Evolutionary conservation across 2,329 filamentous ascomycete species (phyloP).

Genomic region (Penicillium oxalicum): DNA sequence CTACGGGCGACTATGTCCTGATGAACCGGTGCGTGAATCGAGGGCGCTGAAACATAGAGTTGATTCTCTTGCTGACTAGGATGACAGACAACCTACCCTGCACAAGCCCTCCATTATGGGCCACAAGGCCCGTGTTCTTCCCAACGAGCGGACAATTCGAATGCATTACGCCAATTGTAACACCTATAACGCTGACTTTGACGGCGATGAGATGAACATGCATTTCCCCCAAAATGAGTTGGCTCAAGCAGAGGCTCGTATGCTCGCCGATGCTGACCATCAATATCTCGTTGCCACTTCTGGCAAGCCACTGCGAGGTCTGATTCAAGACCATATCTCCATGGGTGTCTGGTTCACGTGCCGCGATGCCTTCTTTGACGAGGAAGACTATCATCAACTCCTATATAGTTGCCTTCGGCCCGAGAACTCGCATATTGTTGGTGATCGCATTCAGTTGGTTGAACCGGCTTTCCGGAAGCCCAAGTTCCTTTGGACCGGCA

Average conservation of each 20-base stretch:
- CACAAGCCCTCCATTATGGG: constrained; percentile 99
- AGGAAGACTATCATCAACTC: constrained; percentile 86
- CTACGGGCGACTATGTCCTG: constrained; percentile 91
- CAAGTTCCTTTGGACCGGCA: constrained; percentile 81
- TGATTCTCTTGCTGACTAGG: not conserved
- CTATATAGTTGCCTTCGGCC: constrained; percentile 84
- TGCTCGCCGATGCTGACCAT: constrained; percentile 92
- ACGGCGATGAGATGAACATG: constrained; percentile 99
- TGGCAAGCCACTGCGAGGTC: constrained; percentile 85
- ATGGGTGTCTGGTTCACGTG: constrained; percentile 88
- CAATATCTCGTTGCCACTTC: constrained; percentile 93
- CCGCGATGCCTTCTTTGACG: constrained; percentile 83
- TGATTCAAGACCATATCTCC: constrained; percentile 98
- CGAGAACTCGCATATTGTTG: constrained; percentile 80
- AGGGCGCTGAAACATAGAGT: not conserved
- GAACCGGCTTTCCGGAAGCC: constrained; percentile 79
- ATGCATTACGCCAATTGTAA: constrained; percentile 99
- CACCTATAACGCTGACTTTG: constrained; percentile 98
- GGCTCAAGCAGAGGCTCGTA: constrained; percentile 83
- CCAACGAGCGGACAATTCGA: constrained; percentile 92
- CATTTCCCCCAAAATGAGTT: constrained; percentile 98
- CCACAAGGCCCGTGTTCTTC: constrained; percentile 83
- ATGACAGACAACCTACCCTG: constrained; percentile 67
- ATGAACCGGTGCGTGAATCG: constrained; percentile 66
- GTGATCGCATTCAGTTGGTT: constrained; percentile 73